Evolutionary conservation across 2,329 filamentous ascomycete genomes (phyloP), one percentile per base, ranked within the genome.

Genomic region (Monilinia polystroma): DNA sequence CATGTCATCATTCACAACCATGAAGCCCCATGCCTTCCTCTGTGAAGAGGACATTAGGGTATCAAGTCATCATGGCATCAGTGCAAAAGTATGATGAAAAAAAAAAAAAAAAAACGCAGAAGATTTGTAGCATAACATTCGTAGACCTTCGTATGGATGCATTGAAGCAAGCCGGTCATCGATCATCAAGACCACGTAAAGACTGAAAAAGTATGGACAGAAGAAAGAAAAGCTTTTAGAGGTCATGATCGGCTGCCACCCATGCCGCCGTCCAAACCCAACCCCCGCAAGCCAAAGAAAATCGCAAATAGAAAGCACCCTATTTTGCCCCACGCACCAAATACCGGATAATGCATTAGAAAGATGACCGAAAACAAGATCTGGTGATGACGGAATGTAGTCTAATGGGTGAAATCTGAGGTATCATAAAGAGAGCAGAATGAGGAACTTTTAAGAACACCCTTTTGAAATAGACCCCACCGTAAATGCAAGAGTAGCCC

Each of bases 381-480:
- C 74, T 76, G 64, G 53, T 66, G 64, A 62, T 66, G 70, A 71
- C 67, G 70, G 71, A 73, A 73, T 75, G 71, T 73, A 75, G 72
- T 77, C 75, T 76, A 67, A 76, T 75, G 68, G 70, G 70, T 70
- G 70, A 71, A 73, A 72, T 72, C 67, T 72, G 75, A 80, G 79
- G 79, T 81, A 81, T 81, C 79, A 80, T 79, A 74, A 75, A 72
- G 75, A 72, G 76, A 75, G 72, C 71, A 75, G 76, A 75, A 74
- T 73, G 74, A 75, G 75, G 74, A 80, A 80, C 78, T 80, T 80
- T 81, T 80, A 73, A 76, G 75, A 80, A 80, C 78, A 79, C 77
- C 75, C 79, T 74, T 73, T 71, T 69, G 71, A 75, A 73, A 76
- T 57, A 76, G 73, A 70, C 68, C 76, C 76, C 73, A 71, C 76